Evolutionary conservation across 1,284 basidiomycete genomes (phyloP).

Genomic region (Phenoliferia sp.): DNA sequence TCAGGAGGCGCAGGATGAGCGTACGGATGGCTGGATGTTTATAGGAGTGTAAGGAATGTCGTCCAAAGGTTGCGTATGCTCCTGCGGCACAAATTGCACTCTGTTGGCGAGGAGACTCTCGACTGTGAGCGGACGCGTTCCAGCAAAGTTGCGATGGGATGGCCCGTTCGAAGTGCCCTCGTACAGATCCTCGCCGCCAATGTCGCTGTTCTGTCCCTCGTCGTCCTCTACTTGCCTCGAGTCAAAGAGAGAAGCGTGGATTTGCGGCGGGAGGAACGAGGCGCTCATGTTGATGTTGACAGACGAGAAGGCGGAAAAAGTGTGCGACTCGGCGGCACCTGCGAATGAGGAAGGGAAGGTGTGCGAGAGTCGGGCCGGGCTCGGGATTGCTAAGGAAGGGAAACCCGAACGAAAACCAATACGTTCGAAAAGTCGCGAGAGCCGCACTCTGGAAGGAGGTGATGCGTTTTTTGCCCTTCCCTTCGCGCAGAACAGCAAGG

Average conservation of each 20-base stretch:
- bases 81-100: slow-evolving; percentile 18
- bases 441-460: too few relatives aligned
- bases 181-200: slow-evolving; percentile 7
- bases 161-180: slow-evolving; percentile 23
- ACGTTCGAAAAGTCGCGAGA: too few relatives aligned
- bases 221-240: neutral
- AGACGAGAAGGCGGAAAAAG: neutral
- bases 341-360: neutral
- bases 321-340: too few relatives aligned
- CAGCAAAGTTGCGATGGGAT: slow-evolving; percentile 2
- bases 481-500: too few relatives aligned
- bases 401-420: too few relatives aligned
- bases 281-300: neutral
- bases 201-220: neutral
- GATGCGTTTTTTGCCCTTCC: too few relatives aligned
- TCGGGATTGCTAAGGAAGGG: too few relatives aligned
- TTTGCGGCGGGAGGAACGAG: neutral
- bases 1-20: neutral
- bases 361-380: neutral
- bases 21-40: slow-evolving; percentile 3
- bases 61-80: slow-evolving; percentile 6
- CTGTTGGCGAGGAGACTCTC: slow-evolving; percentile 22
- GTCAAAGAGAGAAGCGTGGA: neutral
- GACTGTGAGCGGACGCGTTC: slow-evolving; percentile 20
- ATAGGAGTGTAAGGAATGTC: slow-evolving; percentile 24